A percentile compares a stretch with the other conserved stretches of the same genome.
Conservation (phyloP, 768 basidiomycete genomes). For the Mycena vitilis region DNA sequence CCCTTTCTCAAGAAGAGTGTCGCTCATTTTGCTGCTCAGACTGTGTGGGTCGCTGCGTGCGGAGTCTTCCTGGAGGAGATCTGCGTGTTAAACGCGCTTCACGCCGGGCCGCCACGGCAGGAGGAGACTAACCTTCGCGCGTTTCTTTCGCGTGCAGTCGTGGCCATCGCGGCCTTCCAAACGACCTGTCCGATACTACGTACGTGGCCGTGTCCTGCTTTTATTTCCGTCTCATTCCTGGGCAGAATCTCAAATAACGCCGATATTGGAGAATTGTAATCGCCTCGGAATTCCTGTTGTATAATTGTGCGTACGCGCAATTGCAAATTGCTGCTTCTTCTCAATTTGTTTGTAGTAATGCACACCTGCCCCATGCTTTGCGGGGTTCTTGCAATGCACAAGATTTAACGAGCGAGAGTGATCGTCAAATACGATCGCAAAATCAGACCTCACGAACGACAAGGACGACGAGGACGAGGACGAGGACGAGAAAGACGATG, state of each 20-base stretch:
- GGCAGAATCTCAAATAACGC: conserved; percentile 18
- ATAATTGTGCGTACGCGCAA: neutral
- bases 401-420: no score
- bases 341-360: no score
- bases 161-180: conserved; percentile 18
- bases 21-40: neutral
- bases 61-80: conserved; percentile 30
- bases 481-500: no score
- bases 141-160: conserved; percentile 14
- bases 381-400: no score
- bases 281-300: conserved; percentile 10
- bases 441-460: no score
- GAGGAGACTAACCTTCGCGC: conserved; percentile 20
- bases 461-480: no score
- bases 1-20: neutral
- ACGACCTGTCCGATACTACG: conserved; percentile 11
- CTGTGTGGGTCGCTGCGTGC: conserved; percentile 25
- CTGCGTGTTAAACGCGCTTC: neutral
- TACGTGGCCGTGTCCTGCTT: neutral
- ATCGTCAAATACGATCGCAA: no score
- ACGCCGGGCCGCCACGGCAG: neutral
- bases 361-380: no score
- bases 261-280: conserved; percentile 5
- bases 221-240: neutral
- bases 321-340: no score